A percentile compares a stretch with the other conserved stretches of the same genome.
Evolutionary conservation across 1,139 yeast species (phyloP).

Genomic region (Pichia sp.): DNA sequence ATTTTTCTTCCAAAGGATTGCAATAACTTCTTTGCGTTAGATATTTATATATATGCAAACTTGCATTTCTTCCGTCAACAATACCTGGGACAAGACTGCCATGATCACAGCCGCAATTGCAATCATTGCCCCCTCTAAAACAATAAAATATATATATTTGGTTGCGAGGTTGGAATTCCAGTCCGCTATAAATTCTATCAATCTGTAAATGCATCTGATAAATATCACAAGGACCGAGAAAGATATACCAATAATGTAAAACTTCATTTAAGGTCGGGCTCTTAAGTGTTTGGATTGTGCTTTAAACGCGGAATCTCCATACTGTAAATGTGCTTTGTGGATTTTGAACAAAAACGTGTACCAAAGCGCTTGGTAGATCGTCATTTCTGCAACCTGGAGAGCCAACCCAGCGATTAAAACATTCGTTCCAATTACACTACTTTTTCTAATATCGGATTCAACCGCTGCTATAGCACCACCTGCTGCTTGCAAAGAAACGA

Average conservation of each 20-base stretch:
- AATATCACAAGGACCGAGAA: constrained; percentile 48
- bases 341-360: constrained; percentile 41
- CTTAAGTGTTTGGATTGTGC: constrained; percentile 5
- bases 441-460: background rate
- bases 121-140: background rate
- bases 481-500: constrained; percentile 65
- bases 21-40: no score
- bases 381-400: constrained; percentile 69
- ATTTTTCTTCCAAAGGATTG: no score
- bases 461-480: constrained; percentile 48
- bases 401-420: constrained; percentile 76
- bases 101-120: constrained; percentile 28
- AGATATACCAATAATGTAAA: constrained; percentile 38
- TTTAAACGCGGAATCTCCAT: constrained; percentile 23
- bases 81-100: constrained; percentile 58
- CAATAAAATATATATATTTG: background rate
- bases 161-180: constrained; percentile 60
- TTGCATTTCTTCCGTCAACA: constrained; percentile 33
- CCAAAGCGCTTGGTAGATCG: constrained; percentile 49
- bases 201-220: constrained; percentile 70
- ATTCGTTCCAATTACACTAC: constrained; percentile 1
- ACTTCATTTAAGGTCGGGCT: constrained; percentile 33
- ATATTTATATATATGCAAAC: no score
- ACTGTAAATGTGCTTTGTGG: constrained; percentile 24
- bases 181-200: constrained; percentile 71